Evolutionary conservation across 345 rosid genomes (phyloP).

Genomic region (Ceriops decandra): DNA sequence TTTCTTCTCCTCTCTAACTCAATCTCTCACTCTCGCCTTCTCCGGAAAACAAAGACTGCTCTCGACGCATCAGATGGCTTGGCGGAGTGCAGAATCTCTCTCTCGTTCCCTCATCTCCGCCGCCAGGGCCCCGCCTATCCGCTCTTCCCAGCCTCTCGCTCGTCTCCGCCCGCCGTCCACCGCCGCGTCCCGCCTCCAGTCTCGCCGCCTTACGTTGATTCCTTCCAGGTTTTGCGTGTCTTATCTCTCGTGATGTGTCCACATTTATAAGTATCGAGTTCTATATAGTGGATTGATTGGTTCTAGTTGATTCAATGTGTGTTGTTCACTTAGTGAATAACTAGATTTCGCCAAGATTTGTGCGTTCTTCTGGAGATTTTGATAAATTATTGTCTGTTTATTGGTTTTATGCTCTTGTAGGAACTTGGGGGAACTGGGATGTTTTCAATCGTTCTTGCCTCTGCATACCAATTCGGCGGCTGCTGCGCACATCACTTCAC

Average conservation of each 20-base stretch:
- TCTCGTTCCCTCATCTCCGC: conserved; percentile 43
- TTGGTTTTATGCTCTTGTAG: conserved; percentile 28
- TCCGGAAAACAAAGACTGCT: neutral
- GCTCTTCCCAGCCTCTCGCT: conserved; percentile 51
- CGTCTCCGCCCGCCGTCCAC: conserved; percentile 62
- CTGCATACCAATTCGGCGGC: conserved; percentile 36
- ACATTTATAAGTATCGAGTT: neutral
- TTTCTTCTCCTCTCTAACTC: neutral
- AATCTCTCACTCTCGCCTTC: neutral
- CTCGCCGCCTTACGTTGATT: conserved; percentile 58
- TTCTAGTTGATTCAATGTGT: too few species aligned
- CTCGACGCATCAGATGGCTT: conserved; percentile 33
- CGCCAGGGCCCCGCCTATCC: conserved; percentile 59
- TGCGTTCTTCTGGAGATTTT: neutral
- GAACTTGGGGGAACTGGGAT: conserved; percentile 81
- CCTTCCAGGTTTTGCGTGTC: conserved; percentile 48
- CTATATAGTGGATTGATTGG: too few species aligned
- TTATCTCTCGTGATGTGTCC: neutral
- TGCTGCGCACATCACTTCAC: conserved; percentile 54
- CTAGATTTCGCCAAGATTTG: too few species aligned
- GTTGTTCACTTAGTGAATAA: too few species aligned
- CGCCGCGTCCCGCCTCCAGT: conserved; percentile 48
- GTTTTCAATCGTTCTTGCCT: conserved; percentile 69
- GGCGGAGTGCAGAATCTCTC: conserved; percentile 45
- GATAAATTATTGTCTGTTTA: neutral